phyloP scores from a whole-genome alignment of 768 basidiomycete genomes.

The Lentinula edodes region DNA sequence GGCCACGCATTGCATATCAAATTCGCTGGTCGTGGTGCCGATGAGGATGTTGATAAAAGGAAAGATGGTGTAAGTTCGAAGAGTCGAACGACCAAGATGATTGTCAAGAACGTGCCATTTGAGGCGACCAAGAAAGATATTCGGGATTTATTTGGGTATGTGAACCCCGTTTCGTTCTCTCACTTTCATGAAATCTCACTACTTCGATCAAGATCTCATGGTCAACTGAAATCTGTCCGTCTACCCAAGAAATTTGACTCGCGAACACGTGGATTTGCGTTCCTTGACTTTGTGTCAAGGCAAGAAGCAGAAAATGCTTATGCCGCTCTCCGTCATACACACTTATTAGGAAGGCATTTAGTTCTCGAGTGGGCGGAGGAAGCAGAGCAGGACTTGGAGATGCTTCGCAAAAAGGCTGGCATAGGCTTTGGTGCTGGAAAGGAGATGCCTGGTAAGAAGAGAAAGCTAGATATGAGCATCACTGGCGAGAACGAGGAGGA shows the following conservation, averaged over 20 bases:
- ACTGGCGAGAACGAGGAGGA: slow-evolving; percentile 28
- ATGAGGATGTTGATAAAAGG: slow-evolving; percentile 11
- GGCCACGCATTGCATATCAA: slow-evolving; percentile 80
- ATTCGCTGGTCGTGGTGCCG: slow-evolving; percentile 63
- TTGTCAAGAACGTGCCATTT: slow-evolving; percentile 98
- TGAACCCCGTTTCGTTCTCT: slow-evolving; percentile 11
- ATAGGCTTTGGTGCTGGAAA: slow-evolving; percentile 62
- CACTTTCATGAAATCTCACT: background rate
- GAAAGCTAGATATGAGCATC: slow-evolving; percentile 57
- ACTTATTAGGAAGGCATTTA: slow-evolving; percentile 92
- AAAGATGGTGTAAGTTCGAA: slow-evolving; percentile 36
- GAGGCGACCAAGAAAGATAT: slow-evolving; percentile 94
- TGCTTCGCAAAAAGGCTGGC: slow-evolving; percentile 71
- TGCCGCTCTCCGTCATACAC: slow-evolving; percentile 83
- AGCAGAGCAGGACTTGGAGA: slow-evolving; percentile 72
- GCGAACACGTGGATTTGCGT: slow-evolving; percentile 90
- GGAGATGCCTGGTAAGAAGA: slow-evolving; percentile 67
- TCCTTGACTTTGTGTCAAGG: slow-evolving; percentile 88
- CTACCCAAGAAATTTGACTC: slow-evolving; percentile 90
- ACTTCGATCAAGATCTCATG: slow-evolving; percentile 61
- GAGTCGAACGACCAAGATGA: slow-evolving; percentile 83
- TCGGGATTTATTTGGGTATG: slow-evolving; percentile 81
- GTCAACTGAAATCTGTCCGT: slow-evolving; percentile 90
- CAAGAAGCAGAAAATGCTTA: slow-evolving; percentile 90
- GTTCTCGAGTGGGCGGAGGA: slow-evolving; percentile 94